A percentile compares a stretch with the other conserved stretches of the same genome.
Evolutionary conservation across 352 stramenopile genomes (phyloP).

Genomic region (Phytopythium mirpurense): DNA sequence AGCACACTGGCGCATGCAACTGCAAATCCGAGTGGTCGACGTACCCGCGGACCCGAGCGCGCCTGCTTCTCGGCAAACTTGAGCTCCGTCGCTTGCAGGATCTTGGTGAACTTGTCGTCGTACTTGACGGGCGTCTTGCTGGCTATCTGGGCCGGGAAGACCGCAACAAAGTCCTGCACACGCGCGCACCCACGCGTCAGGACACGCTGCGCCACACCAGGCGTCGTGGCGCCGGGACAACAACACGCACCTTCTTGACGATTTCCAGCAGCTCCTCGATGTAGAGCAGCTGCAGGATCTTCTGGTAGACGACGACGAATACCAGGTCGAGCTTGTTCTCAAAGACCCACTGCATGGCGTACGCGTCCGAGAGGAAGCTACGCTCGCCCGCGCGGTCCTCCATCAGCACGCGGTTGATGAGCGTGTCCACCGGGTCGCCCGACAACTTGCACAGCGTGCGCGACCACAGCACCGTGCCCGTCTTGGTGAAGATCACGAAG

Average conservation of each 20-base stretch:
- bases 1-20: background rate
- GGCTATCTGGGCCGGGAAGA: slow-evolving; percentile 73
- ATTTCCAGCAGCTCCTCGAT: slow-evolving; percentile 88
- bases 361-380: slow-evolving; percentile 81
- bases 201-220: too few species aligned
- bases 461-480: slow-evolving; percentile 87
- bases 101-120: slow-evolving; percentile 75
- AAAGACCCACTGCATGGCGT: slow-evolving; percentile 89
- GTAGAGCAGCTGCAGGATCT: slow-evolving; percentile 89
- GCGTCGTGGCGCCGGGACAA: too few species aligned
- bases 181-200: background rate
- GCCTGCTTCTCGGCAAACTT: slow-evolving; percentile 60
- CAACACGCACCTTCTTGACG: slow-evolving; percentile 60
- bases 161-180: slow-evolving; percentile 54
- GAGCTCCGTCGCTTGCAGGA: slow-evolving; percentile 69
- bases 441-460: slow-evolving; percentile 83
- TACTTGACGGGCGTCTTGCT: slow-evolving; percentile 70
- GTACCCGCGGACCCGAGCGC: slow-evolving; percentile 49
- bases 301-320: slow-evolving; percentile 91
- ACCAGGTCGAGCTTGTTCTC: slow-evolving; percentile 91
- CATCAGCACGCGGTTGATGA: slow-evolving; percentile 89
- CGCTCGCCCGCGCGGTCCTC: slow-evolving; percentile 85
- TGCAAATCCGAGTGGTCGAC: slow-evolving; percentile 3
- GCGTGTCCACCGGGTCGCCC: slow-evolving; percentile 81
- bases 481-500: slow-evolving; percentile 91